phyloP scores from a whole-genome alignment of 1,284 basidiomycete species.

The Irpex lacteus region DNA sequence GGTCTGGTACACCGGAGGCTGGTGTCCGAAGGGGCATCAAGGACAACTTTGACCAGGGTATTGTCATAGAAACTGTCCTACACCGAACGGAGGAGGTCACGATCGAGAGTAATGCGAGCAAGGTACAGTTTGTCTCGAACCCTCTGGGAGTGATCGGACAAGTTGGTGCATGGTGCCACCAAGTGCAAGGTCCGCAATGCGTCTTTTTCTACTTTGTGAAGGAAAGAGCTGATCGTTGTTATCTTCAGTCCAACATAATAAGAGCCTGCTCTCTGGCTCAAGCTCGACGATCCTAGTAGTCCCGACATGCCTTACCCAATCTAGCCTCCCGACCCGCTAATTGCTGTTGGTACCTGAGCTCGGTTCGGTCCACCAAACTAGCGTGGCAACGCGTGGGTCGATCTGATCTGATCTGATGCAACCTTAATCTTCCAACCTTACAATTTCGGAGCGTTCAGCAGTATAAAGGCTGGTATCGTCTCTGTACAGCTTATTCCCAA shows the following conservation, averaged over 20 bases:
- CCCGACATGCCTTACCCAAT: background rate
- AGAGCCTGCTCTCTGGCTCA: too few species aligned
- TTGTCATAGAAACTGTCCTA: background rate
- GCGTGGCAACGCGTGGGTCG: background rate
- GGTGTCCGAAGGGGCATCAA: background rate
- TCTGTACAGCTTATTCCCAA: background rate
- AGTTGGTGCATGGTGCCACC: too few species aligned
- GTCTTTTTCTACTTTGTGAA: too few species aligned
- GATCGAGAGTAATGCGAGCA: background rate
- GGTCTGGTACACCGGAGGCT: background rate
- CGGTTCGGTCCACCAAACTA: background rate
- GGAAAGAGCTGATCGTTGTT: too few species aligned
- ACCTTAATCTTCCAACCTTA: background rate
- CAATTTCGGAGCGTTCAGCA: background rate
- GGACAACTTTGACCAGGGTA: background rate
- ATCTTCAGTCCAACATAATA: too few species aligned
- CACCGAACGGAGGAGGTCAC: background rate
- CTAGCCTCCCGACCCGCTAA: background rate
- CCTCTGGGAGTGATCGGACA: background rate
- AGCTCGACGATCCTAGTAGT: background rate
- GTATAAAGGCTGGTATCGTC: conserved; percentile 4
- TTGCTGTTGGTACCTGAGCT: background rate
- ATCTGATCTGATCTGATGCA: background rate
- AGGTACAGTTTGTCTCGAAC: background rate
- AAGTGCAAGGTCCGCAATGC: too few species aligned